phyloP scores from a whole-genome alignment of 805 yeast species.

The Gaillardinia entomophila region DNA sequence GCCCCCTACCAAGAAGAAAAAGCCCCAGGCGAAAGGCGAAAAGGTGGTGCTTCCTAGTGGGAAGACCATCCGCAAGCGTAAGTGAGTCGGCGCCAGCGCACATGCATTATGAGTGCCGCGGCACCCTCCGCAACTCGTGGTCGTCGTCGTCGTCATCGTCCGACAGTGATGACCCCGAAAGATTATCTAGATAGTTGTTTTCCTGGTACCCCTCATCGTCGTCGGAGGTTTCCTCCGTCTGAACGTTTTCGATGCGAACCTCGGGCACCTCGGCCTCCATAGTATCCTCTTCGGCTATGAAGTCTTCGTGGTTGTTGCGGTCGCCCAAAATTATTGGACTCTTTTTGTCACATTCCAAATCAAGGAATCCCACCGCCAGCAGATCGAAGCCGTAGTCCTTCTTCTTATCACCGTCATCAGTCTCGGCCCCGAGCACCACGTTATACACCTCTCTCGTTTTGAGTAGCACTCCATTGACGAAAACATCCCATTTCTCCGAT shows the following conservation, averaged over 20 bases:
- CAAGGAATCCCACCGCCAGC: conserved; percentile 34
- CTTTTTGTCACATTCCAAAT: conserved; percentile 20
- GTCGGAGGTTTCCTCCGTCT: conserved; percentile 22
- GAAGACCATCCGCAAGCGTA: conserved; percentile 39
- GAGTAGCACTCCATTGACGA: conserved; percentile 42
- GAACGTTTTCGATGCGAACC: conserved; percentile 20
- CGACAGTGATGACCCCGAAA: conserved; percentile 41
- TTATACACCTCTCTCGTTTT: conserved; percentile 53
- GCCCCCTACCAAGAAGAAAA: conserved; percentile 24
- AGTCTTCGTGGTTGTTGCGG: conserved; percentile 26
- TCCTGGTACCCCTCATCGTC: conserved; percentile 19
- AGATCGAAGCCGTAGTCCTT: conserved; percentile 21
- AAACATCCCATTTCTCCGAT: conserved; percentile 45
- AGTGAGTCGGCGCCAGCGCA: conserved; percentile 1
- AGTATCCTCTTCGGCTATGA: conserved; percentile 19
- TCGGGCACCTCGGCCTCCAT: conserved; percentile 15
- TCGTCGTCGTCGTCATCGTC: conserved; percentile 25
- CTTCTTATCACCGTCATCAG: conserved; percentile 6
- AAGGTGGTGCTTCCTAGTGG: conserved; percentile 56
- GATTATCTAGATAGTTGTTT: conserved; percentile 29
- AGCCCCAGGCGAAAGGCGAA: conserved; percentile 33
- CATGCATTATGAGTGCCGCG: background rate
- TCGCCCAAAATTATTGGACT: conserved; percentile 30
- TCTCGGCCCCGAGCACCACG: conserved; percentile 48
- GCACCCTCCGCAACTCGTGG: conserved; percentile 20